phyloP scores from a whole-genome alignment of 345 rosid species.

The Syzygium oleosum region DNA sequence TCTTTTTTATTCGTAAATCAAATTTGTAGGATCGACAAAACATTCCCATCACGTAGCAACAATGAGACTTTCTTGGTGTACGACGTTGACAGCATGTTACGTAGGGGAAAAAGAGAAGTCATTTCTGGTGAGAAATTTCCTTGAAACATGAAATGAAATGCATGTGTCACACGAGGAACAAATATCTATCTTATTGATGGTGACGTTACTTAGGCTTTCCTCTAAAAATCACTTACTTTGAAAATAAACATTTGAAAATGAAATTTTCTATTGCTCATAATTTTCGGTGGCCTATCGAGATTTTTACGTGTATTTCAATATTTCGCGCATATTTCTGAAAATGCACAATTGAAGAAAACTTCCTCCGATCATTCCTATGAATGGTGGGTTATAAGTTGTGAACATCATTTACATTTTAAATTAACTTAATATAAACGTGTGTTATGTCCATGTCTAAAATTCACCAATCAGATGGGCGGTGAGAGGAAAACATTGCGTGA shows the following conservation, averaged over 20 bases:
- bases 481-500: not conserved
- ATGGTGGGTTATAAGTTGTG: not conserved
- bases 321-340: too few relatives aligned
- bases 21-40: not conserved
- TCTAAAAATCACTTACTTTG: not conserved
- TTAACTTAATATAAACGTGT: too few relatives aligned
- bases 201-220: not conserved
- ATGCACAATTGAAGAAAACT: too few relatives aligned
- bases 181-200: not conserved
- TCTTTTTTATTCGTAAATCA: fast-evolving
- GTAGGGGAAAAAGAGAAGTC: not conserved
- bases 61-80: not conserved
- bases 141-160: not conserved
- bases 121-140: not conserved
- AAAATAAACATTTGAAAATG: not conserved
- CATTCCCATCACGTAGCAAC: not conserved
- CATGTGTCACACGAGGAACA: not conserved
- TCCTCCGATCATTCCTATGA: fast-evolving
- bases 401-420: not conserved
- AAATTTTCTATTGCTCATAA: not conserved
- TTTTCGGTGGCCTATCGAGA: not conserved
- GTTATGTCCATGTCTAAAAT: not conserved
- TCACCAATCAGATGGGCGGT: not conserved
- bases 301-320: too few relatives aligned
- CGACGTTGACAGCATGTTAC: not conserved